Conservation (phyloP, 2,329 filamentous ascomycete genomes). For the Colletotrichum falcatum region DNA sequence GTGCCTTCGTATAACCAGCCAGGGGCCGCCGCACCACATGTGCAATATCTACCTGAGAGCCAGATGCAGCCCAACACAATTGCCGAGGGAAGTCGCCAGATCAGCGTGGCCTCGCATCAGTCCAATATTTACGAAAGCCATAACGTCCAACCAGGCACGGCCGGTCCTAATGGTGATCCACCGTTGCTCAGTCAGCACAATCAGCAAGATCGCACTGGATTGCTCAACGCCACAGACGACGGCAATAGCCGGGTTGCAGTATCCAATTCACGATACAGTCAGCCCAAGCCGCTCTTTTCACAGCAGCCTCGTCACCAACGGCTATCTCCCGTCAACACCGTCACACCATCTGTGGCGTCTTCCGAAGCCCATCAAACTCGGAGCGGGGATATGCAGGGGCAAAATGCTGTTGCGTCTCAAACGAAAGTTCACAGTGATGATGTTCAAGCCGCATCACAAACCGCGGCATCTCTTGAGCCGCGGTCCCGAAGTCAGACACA, state of each 20-base stretch:
- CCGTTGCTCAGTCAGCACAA: slow-evolving; percentile 2
- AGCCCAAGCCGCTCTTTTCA: neutral
- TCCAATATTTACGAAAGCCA: slow-evolving; percentile 15
- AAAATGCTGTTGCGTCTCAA: neutral
- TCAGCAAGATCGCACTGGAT: slow-evolving; percentile 3
- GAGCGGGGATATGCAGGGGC: neutral
- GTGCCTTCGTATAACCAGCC: slow-evolving; percentile 15
- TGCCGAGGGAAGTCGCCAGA: slow-evolving; percentile 17
- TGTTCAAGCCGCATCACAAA: neutral
- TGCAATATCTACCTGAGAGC: slow-evolving; percentile 22
- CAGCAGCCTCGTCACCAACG: slow-evolving; percentile 1
- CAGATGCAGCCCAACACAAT: slow-evolving; percentile 5
- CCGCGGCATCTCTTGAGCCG: neutral
- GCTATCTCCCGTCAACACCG: neutral
- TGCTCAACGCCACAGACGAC: neutral
- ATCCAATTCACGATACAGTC: neutral
- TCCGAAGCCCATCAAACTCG: slow-evolving; percentile 2
- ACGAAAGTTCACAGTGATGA: neutral
- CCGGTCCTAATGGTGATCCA: neutral
- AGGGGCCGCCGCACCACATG: slow-evolving; percentile 15
- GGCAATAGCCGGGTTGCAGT: neutral
- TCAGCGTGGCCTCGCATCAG: slow-evolving; percentile 30
- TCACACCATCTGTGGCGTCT: neutral
- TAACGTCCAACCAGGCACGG: neutral
- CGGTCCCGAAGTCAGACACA: neutral